phyloP scores from a whole-genome alignment of 176 grass and related monocot genomes.

The Hsuehochloa calcarea region DNA sequence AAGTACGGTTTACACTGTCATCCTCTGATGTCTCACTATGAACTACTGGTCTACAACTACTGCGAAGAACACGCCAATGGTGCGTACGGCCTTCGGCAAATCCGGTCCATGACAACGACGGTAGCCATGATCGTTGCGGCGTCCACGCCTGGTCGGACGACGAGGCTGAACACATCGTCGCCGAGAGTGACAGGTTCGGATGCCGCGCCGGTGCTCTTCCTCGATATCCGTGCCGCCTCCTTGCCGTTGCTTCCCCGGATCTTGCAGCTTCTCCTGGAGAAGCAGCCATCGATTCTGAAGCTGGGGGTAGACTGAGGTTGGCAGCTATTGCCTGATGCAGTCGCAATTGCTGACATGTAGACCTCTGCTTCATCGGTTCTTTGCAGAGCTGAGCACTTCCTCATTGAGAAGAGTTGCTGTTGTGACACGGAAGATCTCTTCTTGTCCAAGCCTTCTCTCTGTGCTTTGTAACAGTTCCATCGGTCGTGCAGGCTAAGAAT shows the following conservation, averaged over 20 bases:
- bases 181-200: slow-evolving; percentile 46
- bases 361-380: slow-evolving; percentile 60
- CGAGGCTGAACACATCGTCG: slow-evolving; percentile 86
- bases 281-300: slow-evolving; percentile 57
- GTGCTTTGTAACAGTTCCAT: slow-evolving; percentile 72
- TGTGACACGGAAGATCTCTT: neutral
- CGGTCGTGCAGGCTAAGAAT: slow-evolving; percentile 65
- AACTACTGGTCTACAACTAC: neutral
- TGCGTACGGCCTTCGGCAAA: slow-evolving; percentile 45
- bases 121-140: slow-evolving; percentile 66
- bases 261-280: slow-evolving; percentile 66
- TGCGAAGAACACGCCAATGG: slow-evolving; percentile 51
- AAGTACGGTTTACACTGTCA: neutral
- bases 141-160: slow-evolving; percentile 56
- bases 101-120: slow-evolving; percentile 80
- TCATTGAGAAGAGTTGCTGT: slow-evolving; percentile 55
- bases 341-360: slow-evolving; percentile 18
- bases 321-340: neutral
- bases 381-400: slow-evolving; percentile 47
- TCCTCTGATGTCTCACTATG: neutral
- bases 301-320: slow-evolving; percentile 1
- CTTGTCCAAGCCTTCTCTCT: neutral
- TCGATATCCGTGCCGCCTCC: slow-evolving; percentile 55
- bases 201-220: slow-evolving; percentile 36
- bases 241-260: slow-evolving; percentile 45